Percentiles rank a stretch among this genome's conserved stretches.
These are phyloP conservation scores for Trichoderma parareesei DNA, from an alignment of 495 filamentous ascomycete genomes.

Conservation along the genomic window DNA sequence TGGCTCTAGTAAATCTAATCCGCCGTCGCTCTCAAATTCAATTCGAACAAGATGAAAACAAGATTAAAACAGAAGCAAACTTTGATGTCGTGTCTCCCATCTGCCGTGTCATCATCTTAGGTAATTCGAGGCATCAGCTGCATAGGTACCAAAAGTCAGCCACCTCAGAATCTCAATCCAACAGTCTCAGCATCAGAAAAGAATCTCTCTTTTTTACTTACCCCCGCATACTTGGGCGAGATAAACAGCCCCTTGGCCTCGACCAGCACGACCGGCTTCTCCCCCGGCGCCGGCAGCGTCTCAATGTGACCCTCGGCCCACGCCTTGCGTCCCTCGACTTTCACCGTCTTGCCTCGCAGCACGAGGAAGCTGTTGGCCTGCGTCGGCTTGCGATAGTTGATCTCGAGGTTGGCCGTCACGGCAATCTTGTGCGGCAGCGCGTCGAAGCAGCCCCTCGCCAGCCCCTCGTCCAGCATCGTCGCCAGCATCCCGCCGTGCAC, in stretches of 20 bases:
- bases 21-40: too few species aligned
- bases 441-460: constrained; percentile 85
- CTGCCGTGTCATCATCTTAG: not conserved
- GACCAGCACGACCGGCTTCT: constrained; percentile 57
- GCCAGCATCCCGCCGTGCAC: constrained; percentile 88
- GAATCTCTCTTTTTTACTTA: constrained; percentile 30
- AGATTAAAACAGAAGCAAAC: too few species aligned
- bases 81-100: too few species aligned
- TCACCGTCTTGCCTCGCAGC: constrained; percentile 70
- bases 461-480: constrained; percentile 84
- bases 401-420: constrained; percentile 83
- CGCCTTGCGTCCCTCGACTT: constrained; percentile 89
- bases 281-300: constrained; percentile 55
- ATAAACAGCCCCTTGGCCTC: constrained; percentile 83
- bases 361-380: constrained; percentile 71
- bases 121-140: constrained; percentile 29
- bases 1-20: too few species aligned
- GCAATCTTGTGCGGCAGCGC: constrained; percentile 83
- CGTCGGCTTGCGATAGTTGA: constrained; percentile 79
- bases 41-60: too few species aligned
- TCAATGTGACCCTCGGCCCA: constrained; percentile 93
- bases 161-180: not conserved
- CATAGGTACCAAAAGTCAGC: not conserved
- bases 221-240: constrained; percentile 75
- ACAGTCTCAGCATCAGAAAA: too few species aligned